Evolutionary conservation across 441 rosid genomes (phyloP), one percentile per base, ranked within the genome.

Genomic region (Aleurites moluccanus): DNA sequence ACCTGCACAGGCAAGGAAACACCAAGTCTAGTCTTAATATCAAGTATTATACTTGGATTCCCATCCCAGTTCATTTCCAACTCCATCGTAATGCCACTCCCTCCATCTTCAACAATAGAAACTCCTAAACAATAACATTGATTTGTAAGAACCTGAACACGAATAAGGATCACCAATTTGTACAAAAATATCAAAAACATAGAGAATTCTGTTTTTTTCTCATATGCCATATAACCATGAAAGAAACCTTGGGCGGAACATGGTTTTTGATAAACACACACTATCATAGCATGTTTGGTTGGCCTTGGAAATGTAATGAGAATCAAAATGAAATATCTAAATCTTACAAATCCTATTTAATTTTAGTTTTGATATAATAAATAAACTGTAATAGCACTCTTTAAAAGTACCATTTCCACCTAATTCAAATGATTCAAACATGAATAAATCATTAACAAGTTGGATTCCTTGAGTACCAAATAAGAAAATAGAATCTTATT

Each of bases 41-140:
- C 94, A 64, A 96, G 96, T 72, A 89, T 87, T 55, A 96, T 90
- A 70, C 80, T 84, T 4, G 98, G 98, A 78, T 93, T 85, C 63
- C 99, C 98, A 64, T 96, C 99, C 98, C 99, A 96, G 75, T 91
- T 90, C 91, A 96, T 78, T 78, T 93, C 98, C 89, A 96, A 80
- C 79, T 96, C 99, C 92, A 96, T 87, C 8, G 96, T 91, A 65
- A 92, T 78, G 74, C 92, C 92, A 44, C 73, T 83, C 30, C 80
- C 78, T 25, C 80, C 90, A 73, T 69, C 80, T 76, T 96, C 98
- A 38, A 96, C 44, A 38, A 93, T 85, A 25, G 87, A 84, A 80
- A 93, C 83, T 78, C 98, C 99, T 96, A 79, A 67, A 77, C 23
- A 44, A 61, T 15, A 64, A 40, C 61, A 68, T 55, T 33, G 53